These are phyloP conservation scores for Isabelozyma pseudorhagii DNA, from an alignment of 805 yeast species.

Conservation along the genomic window DNA sequence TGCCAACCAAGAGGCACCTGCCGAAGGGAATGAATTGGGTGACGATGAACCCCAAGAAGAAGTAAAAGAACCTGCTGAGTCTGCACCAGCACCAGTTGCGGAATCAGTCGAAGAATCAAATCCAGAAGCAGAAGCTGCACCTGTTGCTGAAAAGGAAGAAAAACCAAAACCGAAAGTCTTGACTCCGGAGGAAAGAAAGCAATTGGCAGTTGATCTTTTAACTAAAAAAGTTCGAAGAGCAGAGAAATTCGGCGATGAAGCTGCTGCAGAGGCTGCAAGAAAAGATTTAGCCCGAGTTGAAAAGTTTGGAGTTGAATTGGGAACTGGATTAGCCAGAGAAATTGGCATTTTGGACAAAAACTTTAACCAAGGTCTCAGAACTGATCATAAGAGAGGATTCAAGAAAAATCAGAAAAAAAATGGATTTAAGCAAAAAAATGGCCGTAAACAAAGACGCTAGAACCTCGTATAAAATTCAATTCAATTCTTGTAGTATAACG, in stretches of 20 bases:
- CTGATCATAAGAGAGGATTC: constrained; percentile 10
- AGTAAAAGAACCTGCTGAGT: constrained; percentile 7
- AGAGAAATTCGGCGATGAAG: constrained; percentile 72
- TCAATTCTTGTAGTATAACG: not conserved
- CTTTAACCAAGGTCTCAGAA: constrained; percentile 20
- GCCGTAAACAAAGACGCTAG: not conserved
- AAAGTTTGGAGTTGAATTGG: constrained; percentile 77
- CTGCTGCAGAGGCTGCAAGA: constrained; percentile 50
- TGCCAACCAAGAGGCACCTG: constrained; percentile 34
- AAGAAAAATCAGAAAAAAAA: constrained; percentile 6
- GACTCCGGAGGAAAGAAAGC: constrained; percentile 69
- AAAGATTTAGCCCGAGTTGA: constrained; percentile 68
- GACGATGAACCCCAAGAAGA: constrained; percentile 11
- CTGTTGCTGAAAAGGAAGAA: constrained; percentile 15
- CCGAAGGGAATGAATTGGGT: constrained; percentile 11
- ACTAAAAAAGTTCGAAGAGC: constrained; percentile 68
- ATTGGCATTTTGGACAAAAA: constrained; percentile 50
- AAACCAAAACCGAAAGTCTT: constrained; percentile 38
- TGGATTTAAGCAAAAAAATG: not conserved
- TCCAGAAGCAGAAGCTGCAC: constrained; percentile 9
- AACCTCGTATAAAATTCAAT: not conserved
- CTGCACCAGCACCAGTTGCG: constrained; percentile 8
- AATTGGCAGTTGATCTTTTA: constrained; percentile 63
- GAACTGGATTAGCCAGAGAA: constrained; percentile 65
- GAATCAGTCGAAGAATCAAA: not conserved